Base-by-base conservation (phyloP, 306 rosid genomes). In the Cucumis melo region DNA sequence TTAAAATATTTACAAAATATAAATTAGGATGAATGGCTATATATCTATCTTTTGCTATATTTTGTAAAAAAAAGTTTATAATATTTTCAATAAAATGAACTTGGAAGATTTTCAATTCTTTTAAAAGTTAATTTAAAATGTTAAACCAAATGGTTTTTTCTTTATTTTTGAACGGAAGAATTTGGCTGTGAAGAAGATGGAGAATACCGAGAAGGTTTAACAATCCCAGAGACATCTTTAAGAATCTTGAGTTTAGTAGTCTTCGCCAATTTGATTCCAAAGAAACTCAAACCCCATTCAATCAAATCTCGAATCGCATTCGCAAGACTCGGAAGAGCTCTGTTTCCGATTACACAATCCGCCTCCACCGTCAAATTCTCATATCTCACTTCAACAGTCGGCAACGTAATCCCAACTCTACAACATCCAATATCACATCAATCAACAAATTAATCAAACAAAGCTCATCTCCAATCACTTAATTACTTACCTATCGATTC, bases 321-420 rank as follows among this genome's bases (percentile, higher is more conserved):
- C 82, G 87, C 87, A 17, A 93, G 86, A 0, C 91, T 87, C 10
- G 98, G 98, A 67, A 91, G 78, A 67, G 98, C 98, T 80, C 98
- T 88, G 84, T 82, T 88, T 13, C 98, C 98, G 10, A 93, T 39
- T 51, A 72, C 66, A 64, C 94, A 90, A 50, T 93, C 88, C 0
- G 97, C 98, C 77, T 93, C 94, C 23, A 93, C 50, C 0, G 83
- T 88, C 81, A 93, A 80, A 74, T 91, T 82, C 32, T 90, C 76
- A 21, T 80, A 91, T 84, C 98, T 88, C 64, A 93, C 96, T 84
- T 93, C 97, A 2, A 93, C 97, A 0, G 88, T 87, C 27, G 97
- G 97, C 55, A 93, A 87, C 76, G 58, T 51, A n/a, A 93, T 87
- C 58, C 98, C 98, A 34, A 91, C 97, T 86, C 98, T 93, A 87